Evolutionary conservation across 768 basidiomycete species (phyloP), one percentile per base, ranked within the genome.

Genomic region (Chalciporus piperatus): DNA sequence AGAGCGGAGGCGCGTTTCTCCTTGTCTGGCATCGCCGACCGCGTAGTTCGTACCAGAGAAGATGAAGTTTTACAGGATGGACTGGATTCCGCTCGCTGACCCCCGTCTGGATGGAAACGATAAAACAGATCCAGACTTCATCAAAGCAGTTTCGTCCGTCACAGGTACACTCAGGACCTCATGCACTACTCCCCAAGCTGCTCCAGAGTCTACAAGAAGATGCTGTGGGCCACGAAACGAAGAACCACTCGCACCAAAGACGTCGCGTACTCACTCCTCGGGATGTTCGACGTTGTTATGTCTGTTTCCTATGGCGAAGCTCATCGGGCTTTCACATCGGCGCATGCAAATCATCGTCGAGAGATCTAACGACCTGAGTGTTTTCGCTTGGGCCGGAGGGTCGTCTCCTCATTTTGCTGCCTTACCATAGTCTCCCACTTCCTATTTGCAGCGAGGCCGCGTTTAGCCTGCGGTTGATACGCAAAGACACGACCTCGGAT

Each of bases 1-100:
- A n/a, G n/a, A n/a, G n/a, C n/a, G n/a, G n/a, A n/a, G n/a, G n/a
- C n/a, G n/a, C n/a, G n/a, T n/a, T n/a, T n/a, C n/a, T n/a, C n/a
- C n/a, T n/a, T n/a, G n/a, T n/a, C n/a, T n/a, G n/a, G n/a, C n/a
- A n/a, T n/a, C n/a, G n/a, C n/a, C n/a, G n/a, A n/a, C n/a, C n/a
- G n/a, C n/a, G n/a, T n/a, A n/a, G n/a, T n/a, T n/a, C n/a, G n/a
- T n/a, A 4, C 61, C 64, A 0, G 32, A 47, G n/a, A 30, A 37
- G 40, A 43, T 59, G 9, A 57, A 52, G 10, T 62, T 65, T 41
- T 65, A 52, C 40, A 14, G 33, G 33, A 35, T 16, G 33, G 33
- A 7, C 14, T 35, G 33, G 33, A 35, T n/a, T 6, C 16, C 33
- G 7, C 33, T 35, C 16, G 33, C 33, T 14, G 4, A 14, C 4